These are phyloP conservation scores for Lanmaoa rubissima DNA, from an alignment of 768 basidiomycete genomes.

Conservation along the genomic window DNA sequence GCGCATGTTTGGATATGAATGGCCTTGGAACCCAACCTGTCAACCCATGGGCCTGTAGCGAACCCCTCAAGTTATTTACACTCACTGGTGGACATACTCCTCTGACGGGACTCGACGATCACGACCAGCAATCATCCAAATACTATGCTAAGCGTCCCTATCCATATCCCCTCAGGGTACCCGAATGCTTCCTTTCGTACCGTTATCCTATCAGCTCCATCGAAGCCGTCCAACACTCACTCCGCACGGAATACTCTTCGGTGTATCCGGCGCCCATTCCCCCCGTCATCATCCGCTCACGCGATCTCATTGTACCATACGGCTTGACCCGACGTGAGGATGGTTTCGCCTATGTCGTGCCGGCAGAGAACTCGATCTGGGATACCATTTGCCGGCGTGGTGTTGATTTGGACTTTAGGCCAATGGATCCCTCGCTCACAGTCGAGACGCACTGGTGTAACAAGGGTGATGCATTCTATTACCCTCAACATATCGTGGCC, in stretches of 20 bases:
- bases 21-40: background rate
- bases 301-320: constrained; percentile 15
- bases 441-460: background rate
- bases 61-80: constrained; percentile 8
- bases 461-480: constrained; percentile 9
- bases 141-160: constrained; percentile 7
- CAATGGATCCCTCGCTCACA: background rate
- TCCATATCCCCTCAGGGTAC: background rate
- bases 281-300: constrained; percentile 14
- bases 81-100: constrained; percentile 1
- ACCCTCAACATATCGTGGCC: constrained; percentile 15
- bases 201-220: constrained; percentile 12
- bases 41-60: background rate
- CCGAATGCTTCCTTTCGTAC: background rate
- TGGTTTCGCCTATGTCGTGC: constrained; percentile 9
- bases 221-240: constrained; percentile 6
- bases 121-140: constrained; percentile 3
- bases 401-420: constrained; percentile 8
- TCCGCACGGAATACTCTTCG: constrained; percentile 3
- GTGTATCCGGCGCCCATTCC: constrained; percentile 24
- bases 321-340: background rate
- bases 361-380: constrained; percentile 16
- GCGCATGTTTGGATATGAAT: background rate
- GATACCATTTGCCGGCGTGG: constrained; percentile 10
- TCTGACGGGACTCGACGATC: background rate